Evolutionary conservation across 2,329 filamentous ascomycete species (phyloP), one percentile per base, ranked within the genome.

Genomic region (Fusarium ramigenum): DNA sequence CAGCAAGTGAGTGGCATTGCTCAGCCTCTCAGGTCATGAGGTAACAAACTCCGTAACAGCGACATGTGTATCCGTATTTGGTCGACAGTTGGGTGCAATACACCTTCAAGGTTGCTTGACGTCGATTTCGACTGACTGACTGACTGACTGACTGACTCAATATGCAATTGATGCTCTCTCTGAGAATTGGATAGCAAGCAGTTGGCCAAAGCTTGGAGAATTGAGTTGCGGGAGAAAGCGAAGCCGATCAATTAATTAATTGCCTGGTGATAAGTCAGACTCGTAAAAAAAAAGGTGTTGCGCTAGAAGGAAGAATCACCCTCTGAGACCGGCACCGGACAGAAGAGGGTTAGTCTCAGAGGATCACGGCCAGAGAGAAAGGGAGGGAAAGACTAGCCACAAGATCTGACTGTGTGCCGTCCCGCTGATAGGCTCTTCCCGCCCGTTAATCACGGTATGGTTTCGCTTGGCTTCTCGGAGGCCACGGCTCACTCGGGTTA

Each of bases 371-470:
- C 32, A 50, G 37, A 36, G 36, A 46, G 32, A 53, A 52, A 39
- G 56, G 23, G 39, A 47, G 46, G 32, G 21, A 60, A 50, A 65
- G 58, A 43, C 70, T 74, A 68, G 39, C 46, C 49, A 50, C 50
- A 61, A 65, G 56, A 74, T 74, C 59, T 50, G 61, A 60, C 58
- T 49, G 59, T 74, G 70, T 71, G 70, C 70, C 70, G 70, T 67
- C 70, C 70, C 70, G 70, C 57, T 73, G 66, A 74, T 73, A 73
- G 70, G 70, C 70, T 73, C 70, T 73, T 73, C 69, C 65, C 69
- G 69, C 52, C 56, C 69, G 65, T 73, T 66, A 50, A 69, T 54
- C 54, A 68, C 28, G 25, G 65, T 44, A 61, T 50, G 52, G 44
- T 53, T 57, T 60, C 54, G 44, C 63, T 52, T 70, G 37, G 64